Evolutionary conservation across 2,329 filamentous ascomycete genomes (phyloP).

Genomic region (Clathrospora elynae): DNA sequence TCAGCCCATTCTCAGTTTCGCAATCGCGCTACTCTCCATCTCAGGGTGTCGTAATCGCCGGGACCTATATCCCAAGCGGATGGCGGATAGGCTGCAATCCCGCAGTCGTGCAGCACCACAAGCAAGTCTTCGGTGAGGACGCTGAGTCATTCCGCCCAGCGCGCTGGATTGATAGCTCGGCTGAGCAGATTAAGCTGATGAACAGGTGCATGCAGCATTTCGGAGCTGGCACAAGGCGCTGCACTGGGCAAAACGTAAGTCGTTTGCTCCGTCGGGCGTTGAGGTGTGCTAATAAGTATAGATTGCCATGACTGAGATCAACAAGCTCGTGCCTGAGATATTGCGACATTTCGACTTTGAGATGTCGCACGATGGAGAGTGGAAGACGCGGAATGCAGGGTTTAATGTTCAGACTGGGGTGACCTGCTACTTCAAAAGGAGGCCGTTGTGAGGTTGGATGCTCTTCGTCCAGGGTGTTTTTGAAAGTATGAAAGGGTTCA

Average conservation of each 20-base stretch:
- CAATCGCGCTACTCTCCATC: slow-evolving; percentile 73
- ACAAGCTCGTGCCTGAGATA: slow-evolving; percentile 28
- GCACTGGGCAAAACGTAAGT: slow-evolving; percentile 61
- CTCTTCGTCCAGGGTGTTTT: no score
- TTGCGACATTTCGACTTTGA: slow-evolving; percentile 22
- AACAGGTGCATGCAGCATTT: slow-evolving; percentile 71
- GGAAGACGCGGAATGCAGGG: slow-evolving; percentile 26
- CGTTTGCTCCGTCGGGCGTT: slow-evolving; percentile 23
- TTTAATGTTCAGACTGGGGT: slow-evolving; percentile 29
- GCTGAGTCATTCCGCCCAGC: slow-evolving; percentile 69
- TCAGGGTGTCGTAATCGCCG: slow-evolving; percentile 66
- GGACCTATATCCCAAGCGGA: slow-evolving; percentile 66
- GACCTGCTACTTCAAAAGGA: slow-evolving; percentile 14
- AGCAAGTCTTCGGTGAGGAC: slow-evolving; percentile 69
- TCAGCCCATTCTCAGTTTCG: slow-evolving; percentile 72
- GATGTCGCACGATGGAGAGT: slow-evolving; percentile 28
- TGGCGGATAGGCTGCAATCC: slow-evolving; percentile 75
- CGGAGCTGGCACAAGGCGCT: slow-evolving; percentile 71
- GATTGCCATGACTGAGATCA: slow-evolving; percentile 25
- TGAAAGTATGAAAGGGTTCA: no score
- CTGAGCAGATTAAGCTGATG: slow-evolving; percentile 66
- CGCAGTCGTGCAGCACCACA: slow-evolving; percentile 73
- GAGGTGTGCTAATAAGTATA: neutral
- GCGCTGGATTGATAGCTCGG: slow-evolving; percentile 62
- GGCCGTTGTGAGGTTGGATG: no score